Percentiles rank a stretch among this genome's conserved stretches.
phyloP scores from a whole-genome alignment of 1,284 basidiomycete genomes.

The Cerrena zonata region DNA sequence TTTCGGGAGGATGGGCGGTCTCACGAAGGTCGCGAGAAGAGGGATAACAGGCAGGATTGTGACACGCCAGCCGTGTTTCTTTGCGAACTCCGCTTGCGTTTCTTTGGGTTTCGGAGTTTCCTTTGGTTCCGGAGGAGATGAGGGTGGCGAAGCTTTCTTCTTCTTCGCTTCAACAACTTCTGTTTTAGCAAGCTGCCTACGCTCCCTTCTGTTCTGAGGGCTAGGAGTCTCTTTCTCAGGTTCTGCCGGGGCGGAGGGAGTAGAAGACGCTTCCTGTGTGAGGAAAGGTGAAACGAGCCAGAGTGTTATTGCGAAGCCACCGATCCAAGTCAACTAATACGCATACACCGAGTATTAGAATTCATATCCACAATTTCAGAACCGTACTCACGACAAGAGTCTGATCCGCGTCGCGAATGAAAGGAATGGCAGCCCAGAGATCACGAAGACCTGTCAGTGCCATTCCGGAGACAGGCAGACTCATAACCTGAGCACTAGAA shows the following conservation, averaged over 20 bases:
- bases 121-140: conserved; percentile 1
- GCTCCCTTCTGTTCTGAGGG: background rate
- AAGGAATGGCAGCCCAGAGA: conserved; percentile 22
- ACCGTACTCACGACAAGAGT: conserved; percentile 18
- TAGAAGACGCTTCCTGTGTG: background rate
- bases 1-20: conserved; percentile 51
- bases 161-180: background rate
- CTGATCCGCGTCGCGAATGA: conserved; percentile 12
- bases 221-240: background rate
- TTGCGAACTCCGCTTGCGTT: no score
- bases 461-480: conserved; percentile 25
- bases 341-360: background rate
- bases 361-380: background rate
- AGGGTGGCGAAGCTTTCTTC: background rate
- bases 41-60: conserved; percentile 36
- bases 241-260: background rate
- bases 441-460: conserved; percentile 26
- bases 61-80: conserved; percentile 26
- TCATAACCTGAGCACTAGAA: conserved; percentile 22
- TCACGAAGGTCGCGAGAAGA: conserved; percentile 32
- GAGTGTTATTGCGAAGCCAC: conserved; percentile 6
- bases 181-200: background rate
- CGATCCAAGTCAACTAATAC: conserved; percentile 9
- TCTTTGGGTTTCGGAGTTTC: background rate
- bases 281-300: conserved; percentile 12